A percentile compares a stretch with the other conserved stretches of the same genome.
Evolutionary conservation across 192 early-diverging fungal species (phyloP).

Genomic region (Chytriomyces sp.): DNA sequence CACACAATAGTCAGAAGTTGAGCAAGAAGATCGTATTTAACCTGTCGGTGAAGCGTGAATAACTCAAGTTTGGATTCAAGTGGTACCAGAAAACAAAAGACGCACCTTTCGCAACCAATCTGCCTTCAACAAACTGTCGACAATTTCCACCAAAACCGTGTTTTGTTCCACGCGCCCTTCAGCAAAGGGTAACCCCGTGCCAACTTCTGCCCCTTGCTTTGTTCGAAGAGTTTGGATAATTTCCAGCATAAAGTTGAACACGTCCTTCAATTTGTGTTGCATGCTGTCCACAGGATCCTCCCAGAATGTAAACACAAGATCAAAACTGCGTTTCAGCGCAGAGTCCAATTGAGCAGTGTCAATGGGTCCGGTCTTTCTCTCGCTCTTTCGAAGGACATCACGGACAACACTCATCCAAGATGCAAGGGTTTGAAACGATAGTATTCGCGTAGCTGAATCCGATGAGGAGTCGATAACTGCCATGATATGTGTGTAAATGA

Average conservation of each 20-base stretch:
- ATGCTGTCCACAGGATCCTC: slow-evolving; percentile 86
- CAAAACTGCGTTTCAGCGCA: slow-evolving; percentile 65
- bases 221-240: slow-evolving; percentile 55
- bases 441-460: slow-evolving; percentile 38
- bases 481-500: slow-evolving; percentile 18
- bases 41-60: neutral
- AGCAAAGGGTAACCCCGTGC: neutral
- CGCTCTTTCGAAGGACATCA: neutral
- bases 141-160: slow-evolving; percentile 63
- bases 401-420: slow-evolving; percentile 35
- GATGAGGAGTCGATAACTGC: slow-evolving; percentile 21
- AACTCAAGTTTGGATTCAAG: neutral
- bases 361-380: neutral
- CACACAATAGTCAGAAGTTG: slow-evolving; percentile 61
- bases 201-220: neutral
- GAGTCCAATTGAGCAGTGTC: neutral
- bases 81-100: neutral
- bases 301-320: slow-evolving; percentile 81
- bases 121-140: slow-evolving; percentile 72
- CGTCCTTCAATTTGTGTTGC: slow-evolving; percentile 65
- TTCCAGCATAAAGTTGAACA: slow-evolving; percentile 74
- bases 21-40: slow-evolving; percentile 79
- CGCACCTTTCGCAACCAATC: slow-evolving; percentile 77
- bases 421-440: slow-evolving; percentile 43
- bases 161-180: neutral